These are phyloP conservation scores for Camellia oleifera DNA, from an alignment of 179 eudicot species.

Conservation along the genomic window DNA sequence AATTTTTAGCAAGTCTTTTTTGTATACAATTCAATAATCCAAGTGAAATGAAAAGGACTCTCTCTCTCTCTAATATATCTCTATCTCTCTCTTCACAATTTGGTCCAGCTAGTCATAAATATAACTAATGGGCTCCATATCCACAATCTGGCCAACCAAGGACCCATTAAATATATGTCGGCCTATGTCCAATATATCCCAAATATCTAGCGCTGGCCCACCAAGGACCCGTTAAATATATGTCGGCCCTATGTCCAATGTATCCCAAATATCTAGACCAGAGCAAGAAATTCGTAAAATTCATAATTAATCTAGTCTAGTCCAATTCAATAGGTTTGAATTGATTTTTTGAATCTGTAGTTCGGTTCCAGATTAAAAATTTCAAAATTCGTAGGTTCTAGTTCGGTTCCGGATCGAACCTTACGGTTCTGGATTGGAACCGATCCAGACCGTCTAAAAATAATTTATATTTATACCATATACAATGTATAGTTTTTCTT, in stretches of 20 bases:
- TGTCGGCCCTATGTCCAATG: constrained; percentile 35
- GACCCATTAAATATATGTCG: constrained; percentile 45
- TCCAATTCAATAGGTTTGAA: too few relatives aligned
- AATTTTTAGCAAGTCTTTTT: constrained; percentile 12
- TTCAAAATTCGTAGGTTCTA: too few relatives aligned
- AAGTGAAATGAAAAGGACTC: constrained; percentile 12
- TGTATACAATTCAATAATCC: constrained; percentile 26
- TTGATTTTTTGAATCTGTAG: too few relatives aligned
- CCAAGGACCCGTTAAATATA: constrained; percentile 39
- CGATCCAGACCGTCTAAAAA: too few relatives aligned
- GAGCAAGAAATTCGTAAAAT: too few relatives aligned
- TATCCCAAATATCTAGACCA: constrained; percentile 19
- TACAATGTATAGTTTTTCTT: too few relatives aligned
- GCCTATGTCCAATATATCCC: constrained; percentile 26
- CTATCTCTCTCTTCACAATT: constrained; percentile 12
- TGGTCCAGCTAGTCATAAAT: constrained; percentile 32
- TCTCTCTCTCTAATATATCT: neutral
- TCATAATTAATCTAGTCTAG: rapidly evolving
- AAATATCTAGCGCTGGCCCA: constrained; percentile 32
- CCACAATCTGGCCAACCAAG: constrained; percentile 30
- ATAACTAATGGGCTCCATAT: constrained; percentile 34
- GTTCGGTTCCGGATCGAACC: too few relatives aligned
- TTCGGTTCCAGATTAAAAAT: too few relatives aligned
- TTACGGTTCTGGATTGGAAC: too few relatives aligned
- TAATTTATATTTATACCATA: too few relatives aligned